Percentiles rank a stretch among this genome's conserved stretches.
phyloP scores from a whole-genome alignment of 345 rosid genomes.

The Diplotaxis tenuifolia region DNA sequence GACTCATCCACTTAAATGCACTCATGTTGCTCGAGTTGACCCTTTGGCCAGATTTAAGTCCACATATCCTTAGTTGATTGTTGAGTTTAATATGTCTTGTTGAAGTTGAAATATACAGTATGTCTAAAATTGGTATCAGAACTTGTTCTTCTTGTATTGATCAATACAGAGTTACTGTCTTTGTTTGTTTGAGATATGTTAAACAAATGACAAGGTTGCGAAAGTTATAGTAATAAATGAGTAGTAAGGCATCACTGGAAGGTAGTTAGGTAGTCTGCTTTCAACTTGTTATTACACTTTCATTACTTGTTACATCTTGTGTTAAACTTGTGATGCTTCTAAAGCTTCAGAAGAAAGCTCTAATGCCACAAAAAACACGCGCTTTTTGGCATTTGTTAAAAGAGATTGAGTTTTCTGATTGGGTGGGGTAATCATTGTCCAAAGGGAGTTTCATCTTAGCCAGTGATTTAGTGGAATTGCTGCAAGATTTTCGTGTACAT shows the following conservation, averaged over 20 bases:
- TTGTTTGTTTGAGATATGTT: background rate
- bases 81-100: background rate
- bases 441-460: slow-evolving; percentile 97
- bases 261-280: slow-evolving; percentile 22
- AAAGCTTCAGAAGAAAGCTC: slow-evolving; percentile 76
- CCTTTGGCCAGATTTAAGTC: slow-evolving; percentile 22
- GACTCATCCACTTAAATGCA: slow-evolving; percentile 38
- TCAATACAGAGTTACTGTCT: background rate
- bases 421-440: slow-evolving; percentile 60
- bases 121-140: background rate
- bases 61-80: slow-evolving; percentile 7
- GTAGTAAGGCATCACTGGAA: background rate
- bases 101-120: background rate
- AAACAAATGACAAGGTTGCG: background rate
- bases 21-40: slow-evolving; percentile 35
- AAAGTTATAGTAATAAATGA: background rate
- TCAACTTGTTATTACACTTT: slow-evolving; percentile 28
- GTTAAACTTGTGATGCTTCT: slow-evolving; percentile 32
- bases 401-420: slow-evolving; percentile 85
- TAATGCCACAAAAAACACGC: slow-evolving; percentile 88
- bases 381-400: slow-evolving; percentile 62
- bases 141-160: background rate
- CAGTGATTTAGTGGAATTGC: slow-evolving; percentile 91
- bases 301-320: slow-evolving; percentile 26
- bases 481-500: slow-evolving; percentile 98